Conservation (phyloP, 2,329 filamentous ascomycete species). For the Aspergillus caelatus region DNA sequence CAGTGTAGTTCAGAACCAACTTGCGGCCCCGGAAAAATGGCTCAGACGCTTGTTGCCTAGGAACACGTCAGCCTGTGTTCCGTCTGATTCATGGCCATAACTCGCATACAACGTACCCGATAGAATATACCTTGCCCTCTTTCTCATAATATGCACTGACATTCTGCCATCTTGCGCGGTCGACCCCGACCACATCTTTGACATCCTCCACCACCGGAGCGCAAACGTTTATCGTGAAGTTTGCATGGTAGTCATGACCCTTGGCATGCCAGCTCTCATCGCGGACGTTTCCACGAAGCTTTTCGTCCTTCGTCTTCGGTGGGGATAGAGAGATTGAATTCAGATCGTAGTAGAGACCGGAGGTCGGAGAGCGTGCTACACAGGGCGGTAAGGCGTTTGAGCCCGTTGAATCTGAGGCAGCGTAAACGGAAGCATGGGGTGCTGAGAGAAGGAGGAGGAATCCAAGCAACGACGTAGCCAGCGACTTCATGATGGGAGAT, state of each 20-base stretch:
- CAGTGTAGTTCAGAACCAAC: constrained; percentile 74
- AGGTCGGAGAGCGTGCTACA: constrained; percentile 64
- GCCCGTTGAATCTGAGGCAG: constrained; percentile 46
- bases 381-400: constrained; percentile 56
- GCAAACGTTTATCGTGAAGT: constrained; percentile 56
- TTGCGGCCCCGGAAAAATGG: constrained; percentile 57
- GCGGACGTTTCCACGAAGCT: constrained; percentile 39
- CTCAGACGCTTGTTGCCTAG: constrained; percentile 48
- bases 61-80: constrained; percentile 6
- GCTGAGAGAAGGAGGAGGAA: constrained; percentile 38
- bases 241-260: constrained; percentile 54
- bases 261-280: constrained; percentile 52
- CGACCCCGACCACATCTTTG: constrained; percentile 50
- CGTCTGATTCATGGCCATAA: not conserved
- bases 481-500: constrained; percentile 39
- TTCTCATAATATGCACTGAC: constrained; percentile 53
- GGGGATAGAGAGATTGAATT: constrained; percentile 58
- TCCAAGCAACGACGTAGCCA: constrained; percentile 30
- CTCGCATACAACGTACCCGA: constrained; percentile 41
- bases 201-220: constrained; percentile 52
- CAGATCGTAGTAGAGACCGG: constrained; percentile 66
- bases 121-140: constrained; percentile 48
- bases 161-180: constrained; percentile 46
- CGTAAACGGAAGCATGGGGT: constrained; percentile 30
- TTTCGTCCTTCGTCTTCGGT: constrained; percentile 46